Evolutionary conservation across 2,329 filamentous ascomycete species (phyloP).

Genomic region (Diaporthe citri): DNA sequence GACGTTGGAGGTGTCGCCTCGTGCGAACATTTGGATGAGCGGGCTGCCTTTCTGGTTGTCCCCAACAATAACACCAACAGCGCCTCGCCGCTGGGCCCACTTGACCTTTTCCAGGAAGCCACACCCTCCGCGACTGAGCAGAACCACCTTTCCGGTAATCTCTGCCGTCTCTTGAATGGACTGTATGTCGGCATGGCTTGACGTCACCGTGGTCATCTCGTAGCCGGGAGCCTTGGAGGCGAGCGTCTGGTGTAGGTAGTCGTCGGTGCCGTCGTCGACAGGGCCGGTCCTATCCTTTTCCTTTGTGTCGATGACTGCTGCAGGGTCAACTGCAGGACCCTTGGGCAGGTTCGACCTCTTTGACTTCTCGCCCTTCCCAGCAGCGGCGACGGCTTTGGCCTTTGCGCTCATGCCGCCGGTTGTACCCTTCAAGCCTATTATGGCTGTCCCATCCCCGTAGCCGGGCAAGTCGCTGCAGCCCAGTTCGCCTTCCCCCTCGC

Average conservation of each 20-base stretch:
- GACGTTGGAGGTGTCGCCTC: constrained; percentile 93
- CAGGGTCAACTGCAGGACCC: constrained; percentile 49
- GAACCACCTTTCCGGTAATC: constrained; percentile 91
- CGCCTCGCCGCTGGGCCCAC: constrained; percentile 94
- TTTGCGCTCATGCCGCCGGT: constrained; percentile 56
- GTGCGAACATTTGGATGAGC: constrained; percentile 97
- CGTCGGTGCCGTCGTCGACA: constrained; percentile 83
- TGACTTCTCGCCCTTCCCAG: constrained; percentile 50
- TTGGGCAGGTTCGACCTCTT: constrained; percentile 52
- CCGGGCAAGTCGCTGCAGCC: constrained; percentile 95
- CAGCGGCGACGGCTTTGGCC: constrained; percentile 46
- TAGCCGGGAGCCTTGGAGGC: constrained; percentile 49
- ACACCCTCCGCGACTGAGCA: constrained; percentile 92
- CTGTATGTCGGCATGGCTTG: constrained; percentile 88
- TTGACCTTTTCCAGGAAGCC: constrained; percentile 97
- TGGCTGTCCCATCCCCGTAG: constrained; percentile 75
- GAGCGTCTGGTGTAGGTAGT: constrained; percentile 77
- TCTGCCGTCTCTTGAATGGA: constrained; percentile 92
- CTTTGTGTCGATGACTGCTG: constrained; percentile 43
- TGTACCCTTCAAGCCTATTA: constrained; percentile 54
- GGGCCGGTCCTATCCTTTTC: constrained; percentile 47
- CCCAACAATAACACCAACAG: constrained; percentile 90
- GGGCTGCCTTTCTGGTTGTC: constrained; percentile 91
- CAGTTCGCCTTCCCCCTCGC: constrained; percentile 82
- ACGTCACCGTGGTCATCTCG: constrained; percentile 52